Percentiles rank a stretch among this genome's conserved stretches.
Evolutionary conservation across 768 basidiomycete genomes (phyloP).

Genomic region (Gloeopeniophorella convolvens): DNA sequence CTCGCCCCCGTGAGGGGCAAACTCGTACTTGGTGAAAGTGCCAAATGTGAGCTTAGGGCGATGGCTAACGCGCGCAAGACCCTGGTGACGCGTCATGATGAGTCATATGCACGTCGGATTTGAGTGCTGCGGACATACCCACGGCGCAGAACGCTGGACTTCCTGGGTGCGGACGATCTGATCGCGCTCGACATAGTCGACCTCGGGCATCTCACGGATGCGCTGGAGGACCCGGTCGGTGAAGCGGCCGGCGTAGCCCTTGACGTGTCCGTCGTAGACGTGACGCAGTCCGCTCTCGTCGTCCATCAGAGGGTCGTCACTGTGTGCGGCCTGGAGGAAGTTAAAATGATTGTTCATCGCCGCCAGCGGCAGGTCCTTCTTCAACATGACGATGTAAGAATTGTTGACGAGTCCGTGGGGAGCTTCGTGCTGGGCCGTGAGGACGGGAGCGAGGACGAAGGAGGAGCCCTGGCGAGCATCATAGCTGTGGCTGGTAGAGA

Average conservation of each 20-base stretch:
- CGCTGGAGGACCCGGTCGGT: slow-evolving; percentile 59
- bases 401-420: slow-evolving; percentile 73
- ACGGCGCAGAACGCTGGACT: slow-evolving; percentile 68
- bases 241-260: slow-evolving; percentile 81
- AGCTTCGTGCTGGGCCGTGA: slow-evolving; percentile 41
- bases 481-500: slow-evolving; percentile 37
- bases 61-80: slow-evolving; percentile 93
- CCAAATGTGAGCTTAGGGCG: slow-evolving; percentile 63
- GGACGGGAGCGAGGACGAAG: slow-evolving; percentile 54
- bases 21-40: slow-evolving; percentile 82
- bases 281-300: slow-evolving; percentile 57
- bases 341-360: slow-evolving; percentile 73
- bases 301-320: slow-evolving; percentile 45
- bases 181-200: slow-evolving; percentile 89
- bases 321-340: slow-evolving; percentile 59
- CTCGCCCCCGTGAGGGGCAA: slow-evolving; percentile 66
- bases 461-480: slow-evolving; percentile 34
- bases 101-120: slow-evolving; percentile 9
- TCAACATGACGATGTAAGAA: slow-evolving; percentile 93
- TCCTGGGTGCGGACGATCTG: slow-evolving; percentile 82
- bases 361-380: slow-evolving; percentile 52
- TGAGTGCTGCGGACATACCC: slow-evolving; percentile 49
- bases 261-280: slow-evolving; percentile 67
- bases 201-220: slow-evolving; percentile 81
- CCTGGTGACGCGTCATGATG: slow-evolving; percentile 43